Evolutionary conservation across 441 rosid genomes (phyloP).

Genomic region (Aquilaria agallochum): DNA sequence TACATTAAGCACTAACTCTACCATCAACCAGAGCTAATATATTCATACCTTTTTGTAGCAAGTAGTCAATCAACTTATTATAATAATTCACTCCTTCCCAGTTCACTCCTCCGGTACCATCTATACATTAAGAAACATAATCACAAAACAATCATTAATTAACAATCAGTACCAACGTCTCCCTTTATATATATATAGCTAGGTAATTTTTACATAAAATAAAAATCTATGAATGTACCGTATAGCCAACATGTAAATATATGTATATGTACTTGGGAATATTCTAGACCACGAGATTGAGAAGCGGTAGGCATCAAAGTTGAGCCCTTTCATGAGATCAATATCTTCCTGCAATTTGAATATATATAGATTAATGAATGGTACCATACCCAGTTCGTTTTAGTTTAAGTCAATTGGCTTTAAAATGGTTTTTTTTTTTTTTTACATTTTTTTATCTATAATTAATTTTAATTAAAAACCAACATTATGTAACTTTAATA

Average conservation of each 20-base stretch:
- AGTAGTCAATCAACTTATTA: conserved; percentile 72
- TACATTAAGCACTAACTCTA: no score
- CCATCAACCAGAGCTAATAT: no score
- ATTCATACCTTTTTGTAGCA: conserved; percentile 50
- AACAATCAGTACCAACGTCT: no score
- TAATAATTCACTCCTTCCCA: conserved; percentile 93
- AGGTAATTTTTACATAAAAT: background rate
- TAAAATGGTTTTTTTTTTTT: no score
- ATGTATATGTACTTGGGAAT: conserved; percentile 59
- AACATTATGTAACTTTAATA: no score
- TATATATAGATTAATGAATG: background rate
- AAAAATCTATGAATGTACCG: background rate
- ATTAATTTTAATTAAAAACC: no score
- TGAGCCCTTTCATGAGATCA: conserved; percentile 55
- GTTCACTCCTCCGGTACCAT: conserved; percentile 75
- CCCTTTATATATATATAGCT: no score
- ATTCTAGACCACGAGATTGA: conserved; percentile 96
- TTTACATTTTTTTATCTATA: no score
- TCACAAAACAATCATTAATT: background rate
- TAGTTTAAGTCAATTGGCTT: no score
- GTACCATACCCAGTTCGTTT: no score
- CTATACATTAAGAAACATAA: conserved; percentile 23
- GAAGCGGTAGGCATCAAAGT: conserved; percentile 90
- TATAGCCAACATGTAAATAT: background rate
- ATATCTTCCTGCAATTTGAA: conserved; percentile 58